Base-by-base conservation (phyloP, 441 rosid species). In the Bruguiera hainesii region DNA sequence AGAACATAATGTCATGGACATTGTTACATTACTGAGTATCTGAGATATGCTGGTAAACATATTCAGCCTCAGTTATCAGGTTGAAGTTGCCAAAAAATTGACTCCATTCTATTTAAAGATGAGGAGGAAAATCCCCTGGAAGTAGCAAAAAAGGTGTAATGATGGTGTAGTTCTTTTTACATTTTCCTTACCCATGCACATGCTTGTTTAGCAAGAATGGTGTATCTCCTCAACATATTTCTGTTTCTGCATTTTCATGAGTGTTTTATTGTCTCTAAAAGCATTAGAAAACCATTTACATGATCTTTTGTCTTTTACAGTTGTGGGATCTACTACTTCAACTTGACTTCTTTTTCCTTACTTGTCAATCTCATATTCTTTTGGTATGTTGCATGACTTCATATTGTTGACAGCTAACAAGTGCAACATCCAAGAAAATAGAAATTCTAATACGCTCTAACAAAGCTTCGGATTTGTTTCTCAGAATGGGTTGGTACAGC, bases 91-190 rank as follows among this genome's bases (percentile, higher is more conserved):
- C 20, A 94, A 94, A 82, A 96, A 89, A 72, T 76, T 94, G 75
- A 94, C 91, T 61, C 75, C 85, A 48, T 93, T 97, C 35, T 91
- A 91, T 60, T 98, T 91, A 42, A 90, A 85, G 79, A 82, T 91
- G 83, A 86, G 82, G 94, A 76, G 98, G 98, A 66, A 94, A 94
- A 73, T 91, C 89, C 79, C 97, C 99, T 0, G 99, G 97, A 71
- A 84, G 98, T 67, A 84, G 96, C 78, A 91, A 94, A 2, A 80
- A 94, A 94, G 90, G 96, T 87, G 23, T 46, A 31, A n/a, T 48
- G 7, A 35, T 61, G 31, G 23, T 46, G 1, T 59, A 4, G 9
- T 13, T 53, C 57, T 9, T 53, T 13, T 9, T 53, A 20, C 3
- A 8, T 1, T 21, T 20, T 13, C 9, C 23, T 21, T 21, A 20